Base-by-base conservation (phyloP, 495 filamentous ascomycete genomes). In the Podospora pseudocomata region DNA sequence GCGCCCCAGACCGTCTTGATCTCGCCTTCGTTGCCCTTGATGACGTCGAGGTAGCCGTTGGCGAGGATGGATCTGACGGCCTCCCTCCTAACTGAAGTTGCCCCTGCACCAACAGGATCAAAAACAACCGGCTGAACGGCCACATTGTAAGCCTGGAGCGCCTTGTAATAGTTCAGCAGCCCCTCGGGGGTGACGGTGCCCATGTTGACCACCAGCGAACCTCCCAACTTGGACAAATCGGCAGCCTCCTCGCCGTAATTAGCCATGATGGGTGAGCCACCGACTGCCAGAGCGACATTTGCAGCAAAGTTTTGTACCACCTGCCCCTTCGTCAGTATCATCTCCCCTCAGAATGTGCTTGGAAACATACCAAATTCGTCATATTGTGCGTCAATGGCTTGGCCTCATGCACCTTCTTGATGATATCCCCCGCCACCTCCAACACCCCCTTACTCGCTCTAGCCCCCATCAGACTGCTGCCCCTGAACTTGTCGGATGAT, bases 11-110 rank as follows among this genome's bases (percentile, higher is more conserved):
- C 86, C n/a, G 90, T 88, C 32, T 83, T 79, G 66, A 99, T 94
- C 78, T 99, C 95, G 62, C 89, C 88, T 76, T 96, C 94, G 75
- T 99, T 99, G 26, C 95, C 95, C 78, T 97, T 99, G 78, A 99
- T 92, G 23, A 97, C 82, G 76, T 91, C 88, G 69, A 95, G 91
- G 74, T 91, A 91, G 34, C 92, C 92, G 6, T 79, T 85, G 1
- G 85, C 82, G 76, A 97, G 80, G n/a, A 99, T 85, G 13, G 83
- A 83, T 53, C 86, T 87, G 44, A 95, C 86, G 0, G 91, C 89
- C 1, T 83, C 81, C 30, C 90, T 87, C 28, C 95, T 87, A 15
- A 92, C 83, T 3, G 82, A 68, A 2, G 94, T 97, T 6, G 95
- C 95, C 23, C 92, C 94, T 11, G 89, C 92, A 19, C 95, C 95